Evolutionary conservation across 768 basidiomycete genomes (phyloP).

Genomic region (Termitomyces sp.): DNA sequence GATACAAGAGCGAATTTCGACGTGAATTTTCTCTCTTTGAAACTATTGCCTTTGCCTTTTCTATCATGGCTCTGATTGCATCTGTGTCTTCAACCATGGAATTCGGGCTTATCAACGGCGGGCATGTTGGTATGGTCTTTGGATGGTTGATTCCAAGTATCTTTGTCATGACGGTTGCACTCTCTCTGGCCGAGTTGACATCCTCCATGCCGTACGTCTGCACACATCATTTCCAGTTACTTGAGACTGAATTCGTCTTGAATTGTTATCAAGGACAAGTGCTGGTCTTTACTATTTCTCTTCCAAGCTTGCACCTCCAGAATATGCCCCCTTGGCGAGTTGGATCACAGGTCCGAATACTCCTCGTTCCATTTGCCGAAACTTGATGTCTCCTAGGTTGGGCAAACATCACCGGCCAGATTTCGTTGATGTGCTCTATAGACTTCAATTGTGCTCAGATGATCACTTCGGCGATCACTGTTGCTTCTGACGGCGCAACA

Average conservation of each 20-base stretch:
- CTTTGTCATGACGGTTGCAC: conserved; percentile 65
- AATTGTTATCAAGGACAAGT: conserved; percentile 50
- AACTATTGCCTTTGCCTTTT: conserved; percentile 52
- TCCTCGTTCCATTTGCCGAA: background rate
- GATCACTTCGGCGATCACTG: conserved; percentile 69
- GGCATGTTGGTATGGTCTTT: conserved; percentile 75
- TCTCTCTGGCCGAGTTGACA: conserved; percentile 70
- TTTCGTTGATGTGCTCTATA: conserved; percentile 67
- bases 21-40: conserved; percentile 5
- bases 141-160: conserved; percentile 72
- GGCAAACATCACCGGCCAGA: conserved; percentile 71
- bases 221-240: background rate
- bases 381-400: conserved; percentile 36
- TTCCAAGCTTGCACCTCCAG: conserved; percentile 64
- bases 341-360: conserved; percentile 47
- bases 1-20: conserved; percentile 4
- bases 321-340: conserved; percentile 59
- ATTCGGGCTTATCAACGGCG: conserved; percentile 64
- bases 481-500: conserved; percentile 50
- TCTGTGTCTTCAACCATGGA: conserved; percentile 65
- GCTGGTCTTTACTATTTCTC: conserved; percentile 81
- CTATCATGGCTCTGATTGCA: conserved; percentile 71
- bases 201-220: conserved; percentile 72
- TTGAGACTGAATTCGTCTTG: background rate
- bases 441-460: conserved; percentile 79